A percentile compares a stretch with the other conserved stretches of the same genome.
These are phyloP conservation scores for Annulohypoxylon nitens DNA, from an alignment of 495 filamentous ascomycete genomes.

Conservation along the genomic window DNA sequence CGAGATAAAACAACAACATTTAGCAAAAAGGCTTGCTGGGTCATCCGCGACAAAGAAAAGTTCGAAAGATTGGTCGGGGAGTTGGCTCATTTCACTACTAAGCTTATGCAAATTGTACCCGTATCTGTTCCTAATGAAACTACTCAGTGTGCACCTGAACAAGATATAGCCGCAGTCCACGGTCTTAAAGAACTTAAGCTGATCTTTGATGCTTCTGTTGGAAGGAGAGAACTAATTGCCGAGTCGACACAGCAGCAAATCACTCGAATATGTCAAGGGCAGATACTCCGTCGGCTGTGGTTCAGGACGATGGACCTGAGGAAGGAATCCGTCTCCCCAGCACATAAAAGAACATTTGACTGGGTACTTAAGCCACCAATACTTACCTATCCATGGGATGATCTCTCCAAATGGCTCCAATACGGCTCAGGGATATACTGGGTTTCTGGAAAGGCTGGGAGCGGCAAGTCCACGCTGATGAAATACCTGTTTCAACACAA, in stretches of 20 bases:
- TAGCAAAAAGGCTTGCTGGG: constrained; percentile 38
- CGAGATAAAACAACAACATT: neutral
- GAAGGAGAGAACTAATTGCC: neutral
- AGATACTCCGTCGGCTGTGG: constrained; percentile 23
- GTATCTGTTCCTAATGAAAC: neutral
- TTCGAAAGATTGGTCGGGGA: constrained; percentile 44
- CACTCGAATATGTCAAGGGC: constrained; percentile 7
- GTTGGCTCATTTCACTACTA: constrained; percentile 41
- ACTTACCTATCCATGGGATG: constrained; percentile 24
- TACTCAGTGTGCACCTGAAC: neutral
- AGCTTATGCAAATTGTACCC: constrained; percentile 45
- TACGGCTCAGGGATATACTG: constrained; percentile 36
- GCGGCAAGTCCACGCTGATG: constrained; percentile 48
- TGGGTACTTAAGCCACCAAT: constrained; percentile 31
- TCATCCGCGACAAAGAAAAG: constrained; percentile 43
- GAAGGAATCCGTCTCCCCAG: constrained; percentile 10
- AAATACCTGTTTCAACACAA: constrained; percentile 26
- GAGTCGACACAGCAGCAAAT: constrained; percentile 7
- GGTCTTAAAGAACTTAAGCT: constrained; percentile 7
- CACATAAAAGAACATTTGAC: constrained; percentile 33
- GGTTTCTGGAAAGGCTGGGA: constrained; percentile 41
- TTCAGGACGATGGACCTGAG: constrained; percentile 32
- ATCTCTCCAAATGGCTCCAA: constrained; percentile 43
- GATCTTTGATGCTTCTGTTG: constrained; percentile 9
- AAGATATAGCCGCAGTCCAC: neutral